These are phyloP conservation scores for Coemansia sp. DNA, from an alignment of 192 early-diverging fungal genomes.

Conservation along the genomic window DNA sequence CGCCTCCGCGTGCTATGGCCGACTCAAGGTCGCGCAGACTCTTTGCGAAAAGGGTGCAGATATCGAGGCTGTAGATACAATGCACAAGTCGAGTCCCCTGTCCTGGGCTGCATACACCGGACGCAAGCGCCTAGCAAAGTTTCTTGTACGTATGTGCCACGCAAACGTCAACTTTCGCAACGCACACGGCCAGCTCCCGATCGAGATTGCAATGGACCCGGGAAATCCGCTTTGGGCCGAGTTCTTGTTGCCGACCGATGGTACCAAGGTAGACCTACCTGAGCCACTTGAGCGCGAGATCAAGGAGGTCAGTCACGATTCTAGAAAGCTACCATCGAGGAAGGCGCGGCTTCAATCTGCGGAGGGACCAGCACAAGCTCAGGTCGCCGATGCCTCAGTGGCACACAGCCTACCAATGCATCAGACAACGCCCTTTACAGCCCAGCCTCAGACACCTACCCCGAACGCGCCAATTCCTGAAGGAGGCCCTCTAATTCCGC, in stretches of 20 bases:
- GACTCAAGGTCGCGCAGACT: constrained; percentile 61
- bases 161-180: constrained; percentile 78
- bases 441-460: constrained; percentile 6
- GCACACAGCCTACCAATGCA: constrained; percentile 4
- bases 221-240: constrained; percentile 51
- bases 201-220: constrained; percentile 74
- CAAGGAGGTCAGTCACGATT: constrained; percentile 4
- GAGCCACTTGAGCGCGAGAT: constrained; percentile 21
- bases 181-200: constrained; percentile 70
- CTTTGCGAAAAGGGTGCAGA: constrained; percentile 76
- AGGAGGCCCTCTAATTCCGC: constrained; percentile 30
- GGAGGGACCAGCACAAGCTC: background rate
- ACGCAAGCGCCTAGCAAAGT: constrained; percentile 65
- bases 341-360: constrained; percentile 14
- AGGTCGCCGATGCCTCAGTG: background rate
- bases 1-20: constrained; percentile 80
- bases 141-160: constrained; percentile 72
- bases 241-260: constrained; percentile 49
- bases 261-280: constrained; percentile 46
- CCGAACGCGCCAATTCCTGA: constrained; percentile 5
- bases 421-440: background rate
- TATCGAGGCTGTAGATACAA: constrained; percentile 79
- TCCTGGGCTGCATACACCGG: constrained; percentile 88
- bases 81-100: constrained; percentile 79
- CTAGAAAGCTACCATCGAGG: constrained; percentile 24